Percentiles rank a stretch among this genome's conserved stretches.
Evolutionary conservation across 2,329 filamentous ascomycete genomes (phyloP).

Genomic region (Fusarium humuli): DNA sequence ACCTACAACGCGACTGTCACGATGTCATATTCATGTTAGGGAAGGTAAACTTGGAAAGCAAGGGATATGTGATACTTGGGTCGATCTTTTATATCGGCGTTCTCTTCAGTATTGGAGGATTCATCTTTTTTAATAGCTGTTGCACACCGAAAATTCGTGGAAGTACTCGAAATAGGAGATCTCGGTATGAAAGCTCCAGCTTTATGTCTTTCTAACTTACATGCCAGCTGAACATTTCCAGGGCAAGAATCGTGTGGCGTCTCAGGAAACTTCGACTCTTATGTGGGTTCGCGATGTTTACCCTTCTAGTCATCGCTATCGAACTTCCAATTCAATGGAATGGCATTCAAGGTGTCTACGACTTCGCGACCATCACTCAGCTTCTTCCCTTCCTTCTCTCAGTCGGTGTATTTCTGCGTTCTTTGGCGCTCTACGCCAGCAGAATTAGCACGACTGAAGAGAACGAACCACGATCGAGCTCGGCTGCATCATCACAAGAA

Average conservation of each 20-base stretch:
- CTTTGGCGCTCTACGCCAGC: constrained; percentile 41
- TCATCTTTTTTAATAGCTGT: constrained; percentile 45
- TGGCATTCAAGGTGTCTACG: constrained; percentile 38
- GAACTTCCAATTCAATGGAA: constrained; percentile 54
- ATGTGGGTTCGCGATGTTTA: constrained; percentile 45
- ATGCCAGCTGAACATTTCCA: constrained; percentile 6
- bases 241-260: constrained; percentile 38
- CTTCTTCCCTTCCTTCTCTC: constrained; percentile 50
- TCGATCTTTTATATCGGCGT: constrained; percentile 49
- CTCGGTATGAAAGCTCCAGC: constrained; percentile 27
- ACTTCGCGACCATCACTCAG: constrained; percentile 48
- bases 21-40: constrained; percentile 52
- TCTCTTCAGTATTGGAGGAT: constrained; percentile 38
- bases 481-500: not conserved
- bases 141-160: constrained; percentile 34
- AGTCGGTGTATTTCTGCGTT: constrained; percentile 45
- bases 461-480: not conserved
- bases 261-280: constrained; percentile 35
- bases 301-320: constrained; percentile 47
- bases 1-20: constrained; percentile 38
- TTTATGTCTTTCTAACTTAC: not conserved
- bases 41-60: constrained; percentile 45
- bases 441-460: not conserved
- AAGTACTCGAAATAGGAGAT: constrained; percentile 33
- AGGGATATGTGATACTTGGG: constrained; percentile 46